These are phyloP conservation scores for Camelina hispida DNA, from an alignment of 345 rosid species.

Conservation along the genomic window DNA sequence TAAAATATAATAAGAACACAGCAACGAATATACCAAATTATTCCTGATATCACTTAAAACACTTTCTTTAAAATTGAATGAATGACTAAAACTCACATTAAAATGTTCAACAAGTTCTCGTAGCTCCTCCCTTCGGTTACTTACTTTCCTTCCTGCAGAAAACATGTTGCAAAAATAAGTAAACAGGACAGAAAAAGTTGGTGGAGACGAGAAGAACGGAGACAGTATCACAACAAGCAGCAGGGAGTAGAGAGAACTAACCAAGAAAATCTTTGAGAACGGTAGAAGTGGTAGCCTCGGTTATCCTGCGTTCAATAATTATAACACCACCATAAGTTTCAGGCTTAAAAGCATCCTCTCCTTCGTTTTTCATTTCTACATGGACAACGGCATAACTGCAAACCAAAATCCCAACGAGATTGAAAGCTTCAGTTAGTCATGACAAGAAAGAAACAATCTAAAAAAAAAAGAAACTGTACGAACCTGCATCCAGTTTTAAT, in stretches of 20 bases:
- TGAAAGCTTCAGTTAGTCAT: constrained; percentile 21
- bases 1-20: constrained; percentile 15
- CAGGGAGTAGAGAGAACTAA: constrained; percentile 32
- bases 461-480: background rate
- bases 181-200: constrained; percentile 7
- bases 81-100: constrained; percentile 64
- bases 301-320: constrained; percentile 75
- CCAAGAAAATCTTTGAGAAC: constrained; percentile 76
- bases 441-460: background rate
- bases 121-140: constrained; percentile 75
- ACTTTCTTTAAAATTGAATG: background rate
- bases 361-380: constrained; percentile 76
- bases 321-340: constrained; percentile 71
- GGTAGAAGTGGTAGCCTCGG: constrained; percentile 62
- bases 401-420: background rate
- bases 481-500: constrained; percentile 94
- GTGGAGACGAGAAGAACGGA: constrained; percentile 1
- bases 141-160: constrained; percentile 77
- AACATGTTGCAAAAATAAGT: constrained; percentile 2
- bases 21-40: constrained; percentile 11
- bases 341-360: constrained; percentile 82
- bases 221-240: constrained; percentile 13
- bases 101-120: constrained; percentile 88
- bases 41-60: background rate
- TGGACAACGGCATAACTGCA: constrained; percentile 77